Evolutionary conservation across 129 eudicot genomes (phyloP), one percentile per base, ranked within the genome.

Genomic region (Kitagawia praeruptora): DNA sequence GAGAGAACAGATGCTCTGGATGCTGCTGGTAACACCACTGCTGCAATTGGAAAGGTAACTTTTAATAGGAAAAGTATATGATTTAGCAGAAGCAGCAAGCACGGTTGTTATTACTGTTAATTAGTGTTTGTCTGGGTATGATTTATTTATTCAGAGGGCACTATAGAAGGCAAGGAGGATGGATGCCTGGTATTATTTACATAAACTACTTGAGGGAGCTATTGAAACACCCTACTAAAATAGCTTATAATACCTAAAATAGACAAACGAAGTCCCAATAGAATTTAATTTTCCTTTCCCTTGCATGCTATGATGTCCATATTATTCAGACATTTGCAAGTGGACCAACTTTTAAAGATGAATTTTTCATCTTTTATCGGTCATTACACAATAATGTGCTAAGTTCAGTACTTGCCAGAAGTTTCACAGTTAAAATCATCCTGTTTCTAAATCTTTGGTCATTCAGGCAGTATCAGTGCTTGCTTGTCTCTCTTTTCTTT

Each of bases 1-100:
- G 87, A 84, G 77, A 81, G 84, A 70, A 86, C 87, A n/a, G 89
- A 86, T 75, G 89, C 89, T 70, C 81, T 86, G 9, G 89, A 86
- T 78, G 89, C 89, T 80, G 89, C 86, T 21, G 87, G 87, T 56
- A 86, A 86, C 82, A 86, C 89, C 21, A 86, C 87, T 0, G 89
- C 89, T 80, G 89, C 89, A 77, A 86, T 86, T 39, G 89, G 89
- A 74, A 86, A 86, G 86, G 88, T 82, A 70, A 38, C 12, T 25
- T 12, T 42, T 25, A 19, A 0, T 38, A 54, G 61, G 61, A 41
- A 83, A 31, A 66, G 34, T 7, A 28, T 66, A n/a, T 66, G 72
- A 39, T 66, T 28, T 6, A 0, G 38, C 73, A 12, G 18, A 31
- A 67, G 41, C 73, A 67, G 42, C 21, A 0, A 67, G 37, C 41